Base-by-base conservation (phyloP, 2,329 filamentous ascomycete genomes). In the Aphanoascus verrucosus region DNA sequence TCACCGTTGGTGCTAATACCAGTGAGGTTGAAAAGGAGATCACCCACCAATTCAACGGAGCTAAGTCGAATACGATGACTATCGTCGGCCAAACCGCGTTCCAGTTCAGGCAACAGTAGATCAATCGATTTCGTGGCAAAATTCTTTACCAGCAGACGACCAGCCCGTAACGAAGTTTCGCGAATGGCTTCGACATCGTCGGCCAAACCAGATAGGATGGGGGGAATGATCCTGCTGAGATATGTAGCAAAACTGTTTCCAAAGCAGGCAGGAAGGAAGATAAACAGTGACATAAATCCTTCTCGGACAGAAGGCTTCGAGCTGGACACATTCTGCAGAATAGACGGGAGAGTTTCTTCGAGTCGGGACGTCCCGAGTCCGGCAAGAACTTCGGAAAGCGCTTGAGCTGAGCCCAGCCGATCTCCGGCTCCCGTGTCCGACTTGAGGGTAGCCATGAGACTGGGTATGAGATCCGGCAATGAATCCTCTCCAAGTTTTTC, bases 251-350 rank as follows among this genome's bases (percentile, higher is more conserved):
- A 98, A 69, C 90, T 94, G 77, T 98, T 98, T 64, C 93, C 93
- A 64, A 98, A 98, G 73, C 93, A 98, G 51, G 95, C 93, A 11
- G 93, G 93, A 73, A 98, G 82, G 79, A 96, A 98, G 61, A 98
- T 97, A 72, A 98, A 98, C 40, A 98, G 79, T 6, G 93, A 96
- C 93, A 98, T 98, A 75, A 98, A 98, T 44, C 93, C 93, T 76
- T 98, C 93, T 63, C 93, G 84, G 59, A 98, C 88, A 52, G 89
- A 83, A 15, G 93, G 69, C 71, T 95, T 96, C 61, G 85, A 82
- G 63, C 91, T 97, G 61, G 88, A 84, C 60, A 95, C 91, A 64
- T 98, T 98, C 64, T 97, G 91, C 40, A 98, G 73, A 62, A 98
- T 95, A 11, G 91, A 96, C 38, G 93, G 94, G 44, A 98, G 75